phyloP scores from a whole-genome alignment of 257 asterid species.

The Leonotis leonurus region DNA sequence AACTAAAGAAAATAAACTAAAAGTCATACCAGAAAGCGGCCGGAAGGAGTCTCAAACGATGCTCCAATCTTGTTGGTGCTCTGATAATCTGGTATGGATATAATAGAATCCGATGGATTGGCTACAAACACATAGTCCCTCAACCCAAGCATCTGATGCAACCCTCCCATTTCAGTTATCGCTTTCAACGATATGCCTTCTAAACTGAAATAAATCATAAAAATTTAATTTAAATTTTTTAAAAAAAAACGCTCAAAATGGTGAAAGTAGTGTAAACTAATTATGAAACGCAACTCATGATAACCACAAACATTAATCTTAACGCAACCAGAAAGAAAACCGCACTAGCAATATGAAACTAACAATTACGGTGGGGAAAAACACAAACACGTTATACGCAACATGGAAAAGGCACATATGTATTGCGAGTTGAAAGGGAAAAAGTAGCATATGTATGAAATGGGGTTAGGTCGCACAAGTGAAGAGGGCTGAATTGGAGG shows the following conservation, averaged over 20 bases:
- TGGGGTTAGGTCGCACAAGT: slow-evolving; percentile 42
- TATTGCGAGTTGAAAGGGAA: not conserved
- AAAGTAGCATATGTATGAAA: not conserved
- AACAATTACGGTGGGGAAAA: too few species aligned
- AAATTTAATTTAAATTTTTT: too few species aligned
- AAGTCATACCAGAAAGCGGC: slow-evolving; percentile 62
- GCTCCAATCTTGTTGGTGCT: slow-evolving; percentile 69
- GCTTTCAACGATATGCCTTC: slow-evolving; percentile 63
- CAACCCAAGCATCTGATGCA: slow-evolving; percentile 65
- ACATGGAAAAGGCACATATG: too few species aligned
- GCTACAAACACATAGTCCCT: slow-evolving; percentile 55
- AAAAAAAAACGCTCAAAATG: slow-evolving; percentile 4
- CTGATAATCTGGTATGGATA: slow-evolving; percentile 60
- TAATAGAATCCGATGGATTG: slow-evolving; percentile 68
- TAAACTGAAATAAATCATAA: slow-evolving; percentile 59
- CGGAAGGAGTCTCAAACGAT: slow-evolving; percentile 82
- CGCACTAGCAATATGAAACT: too few species aligned
- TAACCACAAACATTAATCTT: slow-evolving; percentile 21
- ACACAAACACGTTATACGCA: too few species aligned
- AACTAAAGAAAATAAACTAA: not conserved
- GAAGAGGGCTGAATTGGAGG: slow-evolving; percentile 76
- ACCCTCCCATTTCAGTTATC: slow-evolving; percentile 65
- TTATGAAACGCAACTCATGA: not conserved
- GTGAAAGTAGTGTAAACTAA: not conserved
- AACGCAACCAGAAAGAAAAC: not conserved